These are phyloP conservation scores for Harrya chromipes DNA, from an alignment of 768 basidiomycete genomes.

Conservation along the genomic window DNA sequence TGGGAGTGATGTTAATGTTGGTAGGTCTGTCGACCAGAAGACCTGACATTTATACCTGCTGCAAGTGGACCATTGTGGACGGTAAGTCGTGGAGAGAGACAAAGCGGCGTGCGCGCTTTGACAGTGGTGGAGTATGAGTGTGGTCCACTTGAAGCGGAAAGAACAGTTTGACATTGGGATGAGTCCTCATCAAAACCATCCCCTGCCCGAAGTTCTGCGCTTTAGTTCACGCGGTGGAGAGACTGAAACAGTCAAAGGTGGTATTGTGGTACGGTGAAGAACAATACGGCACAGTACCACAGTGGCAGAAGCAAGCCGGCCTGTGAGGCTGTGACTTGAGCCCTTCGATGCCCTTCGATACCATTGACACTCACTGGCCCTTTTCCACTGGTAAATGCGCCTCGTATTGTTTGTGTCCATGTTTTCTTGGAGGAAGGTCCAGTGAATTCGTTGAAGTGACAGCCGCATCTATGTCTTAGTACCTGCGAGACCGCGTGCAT, in stretches of 20 bases:
- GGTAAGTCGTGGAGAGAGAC: background rate
- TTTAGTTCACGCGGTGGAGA: background rate
- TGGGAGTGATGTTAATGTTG: background rate
- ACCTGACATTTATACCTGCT: constrained; percentile 9
- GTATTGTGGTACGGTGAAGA: constrained; percentile 1
- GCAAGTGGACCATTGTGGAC: constrained; percentile 2
- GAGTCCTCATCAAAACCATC: background rate
- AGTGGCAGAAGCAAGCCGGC: background rate
- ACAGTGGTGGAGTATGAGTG: background rate
- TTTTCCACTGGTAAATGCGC: constrained; percentile 44
- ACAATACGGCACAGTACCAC: constrained; percentile 1
- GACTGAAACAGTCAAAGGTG: too few relatives aligned
- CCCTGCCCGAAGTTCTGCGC: background rate
- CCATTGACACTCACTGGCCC: constrained; percentile 6
- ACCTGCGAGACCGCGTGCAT: constrained; percentile 90
- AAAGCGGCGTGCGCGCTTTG: background rate
- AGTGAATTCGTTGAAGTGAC: background rate
- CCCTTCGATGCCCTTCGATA: too few relatives aligned
- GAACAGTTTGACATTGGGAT: background rate
- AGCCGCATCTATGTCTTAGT: constrained; percentile 12
- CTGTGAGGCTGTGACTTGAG: too few relatives aligned
- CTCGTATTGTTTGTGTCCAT: constrained; percentile 66
- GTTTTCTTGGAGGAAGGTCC: constrained; percentile 53
- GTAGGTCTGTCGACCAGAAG: background rate
- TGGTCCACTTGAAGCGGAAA: constrained; percentile 13